phyloP scores from a whole-genome alignment of 108 stramenopile genomes.

The Pelagomonas calceolata region DNA sequence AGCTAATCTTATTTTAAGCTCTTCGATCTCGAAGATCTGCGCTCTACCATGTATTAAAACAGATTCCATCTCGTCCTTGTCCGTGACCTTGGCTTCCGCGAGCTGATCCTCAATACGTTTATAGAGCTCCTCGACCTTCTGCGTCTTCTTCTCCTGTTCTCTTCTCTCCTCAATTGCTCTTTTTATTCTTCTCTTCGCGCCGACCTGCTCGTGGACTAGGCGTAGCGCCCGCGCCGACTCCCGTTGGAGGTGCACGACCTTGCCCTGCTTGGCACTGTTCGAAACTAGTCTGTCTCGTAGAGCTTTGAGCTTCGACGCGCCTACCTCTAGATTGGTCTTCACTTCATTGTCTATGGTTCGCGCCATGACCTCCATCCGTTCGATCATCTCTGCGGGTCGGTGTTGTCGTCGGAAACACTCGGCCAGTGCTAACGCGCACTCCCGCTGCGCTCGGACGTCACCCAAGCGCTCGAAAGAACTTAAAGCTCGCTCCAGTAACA shows the following conservation, averaged over 20 bases:
- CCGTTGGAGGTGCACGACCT: slow-evolving; percentile 12
- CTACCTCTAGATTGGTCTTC: slow-evolving; percentile 12
- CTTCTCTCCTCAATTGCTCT: slow-evolving; percentile 5
- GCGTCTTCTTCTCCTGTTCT: slow-evolving; percentile 15
- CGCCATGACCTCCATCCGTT: slow-evolving; percentile 11
- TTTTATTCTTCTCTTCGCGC: slow-evolving; percentile 1
- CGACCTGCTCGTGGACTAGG: neutral
- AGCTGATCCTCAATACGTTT: slow-evolving; percentile 30
- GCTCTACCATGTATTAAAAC: slow-evolving; percentile 39
- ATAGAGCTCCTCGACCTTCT: slow-evolving; percentile 5
- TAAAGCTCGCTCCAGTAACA: neutral
- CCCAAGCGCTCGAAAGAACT: neutral
- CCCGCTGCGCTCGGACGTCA: neutral
- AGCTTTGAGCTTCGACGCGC: slow-evolving; percentile 10
- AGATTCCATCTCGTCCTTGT: slow-evolving; percentile 41
- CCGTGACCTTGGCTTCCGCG: slow-evolving; percentile 26
- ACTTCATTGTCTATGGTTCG: slow-evolving; percentile 10
- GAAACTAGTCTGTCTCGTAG: slow-evolving; percentile 23
- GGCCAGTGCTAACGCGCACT: neutral
- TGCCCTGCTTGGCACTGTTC: slow-evolving; percentile 20
- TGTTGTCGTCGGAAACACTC: neutral
- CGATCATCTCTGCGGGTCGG: neutral
- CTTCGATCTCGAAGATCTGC: slow-evolving; percentile 47
- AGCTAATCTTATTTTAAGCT: slow-evolving; percentile 32
- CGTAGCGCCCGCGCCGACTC: slow-evolving; percentile 4